Evolutionary conservation across 192 early-diverging fungal genomes (phyloP).

Genomic region (Podochytrium sp.): DNA sequence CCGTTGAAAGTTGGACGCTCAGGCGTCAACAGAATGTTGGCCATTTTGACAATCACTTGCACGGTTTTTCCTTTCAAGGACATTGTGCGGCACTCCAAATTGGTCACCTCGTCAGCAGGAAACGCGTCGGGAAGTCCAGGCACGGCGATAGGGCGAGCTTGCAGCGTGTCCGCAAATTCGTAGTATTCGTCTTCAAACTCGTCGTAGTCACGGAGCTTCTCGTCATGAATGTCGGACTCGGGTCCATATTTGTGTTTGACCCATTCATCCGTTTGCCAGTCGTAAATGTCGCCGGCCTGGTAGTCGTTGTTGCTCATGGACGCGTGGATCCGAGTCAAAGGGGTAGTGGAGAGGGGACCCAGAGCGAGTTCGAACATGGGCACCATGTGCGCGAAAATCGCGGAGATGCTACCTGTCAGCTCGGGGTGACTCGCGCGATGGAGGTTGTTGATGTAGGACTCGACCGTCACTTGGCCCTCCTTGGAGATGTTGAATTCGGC

Average conservation of each 20-base stretch:
- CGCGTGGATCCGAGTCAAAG: slow-evolving; percentile 3
- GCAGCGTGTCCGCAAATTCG: slow-evolving; percentile 28
- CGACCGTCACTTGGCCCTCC: slow-evolving; percentile 49
- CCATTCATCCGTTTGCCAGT: background rate
- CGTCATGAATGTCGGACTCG: background rate
- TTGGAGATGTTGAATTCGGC: slow-evolving; percentile 59
- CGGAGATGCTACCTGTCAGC: slow-evolving; percentile 56
- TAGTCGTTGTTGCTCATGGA: background rate
- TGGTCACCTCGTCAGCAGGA: background rate
- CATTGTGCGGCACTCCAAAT: background rate
- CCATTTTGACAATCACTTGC: slow-evolving; percentile 75
- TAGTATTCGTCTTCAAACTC: slow-evolving; percentile 2
- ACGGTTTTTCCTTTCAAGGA: slow-evolving; percentile 41
- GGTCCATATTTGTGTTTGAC: background rate
- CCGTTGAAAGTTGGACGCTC: slow-evolving; percentile 61
- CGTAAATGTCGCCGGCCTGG: background rate
- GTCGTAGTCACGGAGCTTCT: background rate
- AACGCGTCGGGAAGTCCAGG: slow-evolving; percentile 30
- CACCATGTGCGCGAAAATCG: slow-evolving; percentile 57
- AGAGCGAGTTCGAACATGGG: slow-evolving; percentile 63
- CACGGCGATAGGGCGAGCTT: background rate
- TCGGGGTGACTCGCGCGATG: slow-evolving; percentile 51
- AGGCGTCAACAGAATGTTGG: slow-evolving; percentile 70
- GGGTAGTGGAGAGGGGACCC: background rate
- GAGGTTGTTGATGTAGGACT: slow-evolving; percentile 79